These are phyloP conservation scores for Myxozyma nipponensis DNA, from an alignment of 805 yeast genomes.

Conservation along the genomic window DNA sequence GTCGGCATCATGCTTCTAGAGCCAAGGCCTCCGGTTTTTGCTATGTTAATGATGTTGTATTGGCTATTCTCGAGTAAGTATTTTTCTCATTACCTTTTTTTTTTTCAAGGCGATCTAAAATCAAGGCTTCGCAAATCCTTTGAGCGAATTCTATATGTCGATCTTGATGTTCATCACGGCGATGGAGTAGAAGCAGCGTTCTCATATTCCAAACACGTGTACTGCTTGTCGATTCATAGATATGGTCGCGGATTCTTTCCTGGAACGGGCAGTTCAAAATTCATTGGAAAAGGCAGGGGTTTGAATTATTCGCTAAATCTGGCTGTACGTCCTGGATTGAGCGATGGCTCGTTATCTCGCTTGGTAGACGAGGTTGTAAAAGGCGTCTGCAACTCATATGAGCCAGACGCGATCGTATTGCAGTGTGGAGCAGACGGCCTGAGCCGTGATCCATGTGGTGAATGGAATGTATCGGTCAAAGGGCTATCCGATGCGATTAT, in stretches of 20 bases:
- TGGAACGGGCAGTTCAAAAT: constrained; percentile 47
- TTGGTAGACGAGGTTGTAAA: constrained; percentile 43
- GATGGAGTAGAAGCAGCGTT: constrained; percentile 75
- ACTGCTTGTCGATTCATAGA: constrained; percentile 62
- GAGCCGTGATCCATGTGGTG: constrained; percentile 56
- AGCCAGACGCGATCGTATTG: constrained; percentile 55
- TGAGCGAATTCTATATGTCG: constrained; percentile 55
- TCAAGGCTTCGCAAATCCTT: constrained; percentile 44
- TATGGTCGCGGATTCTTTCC: constrained; percentile 68
- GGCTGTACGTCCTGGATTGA: constrained; percentile 56
- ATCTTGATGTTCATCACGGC: constrained; percentile 75
- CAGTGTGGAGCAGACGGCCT: constrained; percentile 77
- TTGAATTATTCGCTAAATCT: constrained; percentile 45
- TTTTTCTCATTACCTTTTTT: neutral
- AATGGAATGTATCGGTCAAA: constrained; percentile 63
- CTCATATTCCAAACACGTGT: constrained; percentile 50
- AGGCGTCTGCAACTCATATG: constrained; percentile 41
- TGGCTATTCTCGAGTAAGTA: constrained; percentile 46
- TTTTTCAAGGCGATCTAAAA: neutral
- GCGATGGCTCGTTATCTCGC: constrained; percentile 43
- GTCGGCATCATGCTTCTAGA: constrained; percentile 89
- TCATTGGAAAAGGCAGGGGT: constrained; percentile 41
- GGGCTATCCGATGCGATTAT: constrained; percentile 45
- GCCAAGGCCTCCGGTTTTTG: constrained; percentile 89
- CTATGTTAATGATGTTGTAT: constrained; percentile 70